These are phyloP conservation scores for Liquidambar formosana DNA, from an alignment of 164 flowering plant genomes.

Conservation along the genomic window DNA sequence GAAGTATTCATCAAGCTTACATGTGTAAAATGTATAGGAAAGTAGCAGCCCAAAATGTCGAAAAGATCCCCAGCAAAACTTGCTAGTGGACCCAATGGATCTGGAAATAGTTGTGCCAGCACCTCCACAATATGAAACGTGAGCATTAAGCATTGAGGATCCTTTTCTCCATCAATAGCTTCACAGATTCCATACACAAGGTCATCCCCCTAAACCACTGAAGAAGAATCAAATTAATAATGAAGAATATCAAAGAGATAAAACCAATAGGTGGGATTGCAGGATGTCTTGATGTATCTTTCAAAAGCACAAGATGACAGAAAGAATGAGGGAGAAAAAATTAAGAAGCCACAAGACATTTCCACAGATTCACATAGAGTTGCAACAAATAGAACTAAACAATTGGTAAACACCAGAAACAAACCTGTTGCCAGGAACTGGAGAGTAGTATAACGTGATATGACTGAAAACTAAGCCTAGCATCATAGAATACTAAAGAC, in stretches of 20 bases:
- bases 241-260: background rate
- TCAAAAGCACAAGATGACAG: background rate
- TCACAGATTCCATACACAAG: slow-evolving; percentile 77
- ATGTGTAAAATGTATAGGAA: slow-evolving; percentile 96
- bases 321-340: background rate
- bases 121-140: slow-evolving; percentile 74
- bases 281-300: background rate
- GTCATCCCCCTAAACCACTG: slow-evolving; percentile 63
- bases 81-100: slow-evolving; percentile 62
- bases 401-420: background rate
- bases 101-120: slow-evolving; percentile 61
- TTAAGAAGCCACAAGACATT: background rate
- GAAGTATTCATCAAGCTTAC: slow-evolving; percentile 42
- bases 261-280: background rate
- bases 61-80: slow-evolving; percentile 66
- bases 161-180: slow-evolving; percentile 91
- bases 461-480: no score
- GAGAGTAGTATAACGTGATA: background rate
- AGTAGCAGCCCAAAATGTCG: slow-evolving; percentile 76
- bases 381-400: no score
- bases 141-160: slow-evolving; percentile 83
- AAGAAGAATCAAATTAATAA: slow-evolving; percentile 3
- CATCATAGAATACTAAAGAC: no score
- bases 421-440: background rate
- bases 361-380: background rate